Base-by-base conservation (phyloP, 257 asterid species). In the Rehmannia glutinosa region DNA sequence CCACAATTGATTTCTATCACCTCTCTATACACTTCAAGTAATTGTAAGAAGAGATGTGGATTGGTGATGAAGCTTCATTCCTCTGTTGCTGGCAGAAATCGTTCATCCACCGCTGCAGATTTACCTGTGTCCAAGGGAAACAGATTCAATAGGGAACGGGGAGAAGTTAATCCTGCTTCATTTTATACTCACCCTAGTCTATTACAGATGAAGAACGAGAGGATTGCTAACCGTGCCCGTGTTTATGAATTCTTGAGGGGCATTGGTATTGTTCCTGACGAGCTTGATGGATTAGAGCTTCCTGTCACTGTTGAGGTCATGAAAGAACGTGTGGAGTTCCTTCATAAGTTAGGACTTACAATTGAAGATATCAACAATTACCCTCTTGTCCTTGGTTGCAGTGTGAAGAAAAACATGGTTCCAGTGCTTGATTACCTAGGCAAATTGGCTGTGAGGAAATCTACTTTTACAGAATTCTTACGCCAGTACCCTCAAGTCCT, bases 401-500 rank as follows among this genome's bases (percentile, higher is more conserved):
- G 97, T 54, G 97, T 94, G 80, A 94, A 94, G 87, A 94, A 91
- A 72, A 93, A 93, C 75, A 93, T 93, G 97, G 78, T 93, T 41
- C 99, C 97, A 0, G 99, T 93, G 66, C 95, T 93, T 25, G 97
- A 93, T 75, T 93, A 81, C 83, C 96, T 93, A 15, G 99, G 99
- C 30, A 93, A 88, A 56, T 64, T 93, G 73, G 97, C 97, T 23
- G 92, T 90, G 43, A 79, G 88, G 70, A 88, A 93, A 67, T 83
- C 97, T 28, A 88, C 90, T 19, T 69, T 90, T 25, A 88, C 96
- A 0, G 96, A 88, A 46, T 93, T 93, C 65, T 74, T 93, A 75
- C 92, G 91, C 16, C 77, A 81, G 28, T 90, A 88, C 71, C 99
- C 99, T 10, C 96, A 93, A 72, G 99, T 93, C 66, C 97, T 93